phyloP scores from a whole-genome alignment of 2,329 filamentous ascomycete species.

The Cladosporium halotolerans region DNA sequence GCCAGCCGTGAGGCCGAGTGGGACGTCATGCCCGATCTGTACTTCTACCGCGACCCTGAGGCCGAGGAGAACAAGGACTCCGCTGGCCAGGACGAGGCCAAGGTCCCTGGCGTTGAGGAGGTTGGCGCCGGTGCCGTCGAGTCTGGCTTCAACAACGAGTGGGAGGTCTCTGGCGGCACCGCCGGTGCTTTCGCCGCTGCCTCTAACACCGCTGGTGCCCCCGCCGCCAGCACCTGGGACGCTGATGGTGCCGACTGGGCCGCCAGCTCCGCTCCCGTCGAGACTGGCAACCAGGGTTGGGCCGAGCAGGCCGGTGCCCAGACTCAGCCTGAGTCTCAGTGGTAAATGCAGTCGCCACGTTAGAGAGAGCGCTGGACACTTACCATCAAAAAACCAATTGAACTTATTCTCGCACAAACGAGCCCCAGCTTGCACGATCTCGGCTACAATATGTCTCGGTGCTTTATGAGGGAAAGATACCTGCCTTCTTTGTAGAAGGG shows the following conservation, averaged over 20 bases:
- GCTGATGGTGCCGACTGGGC: slow-evolving; percentile 64
- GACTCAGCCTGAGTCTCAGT: slow-evolving; percentile 35
- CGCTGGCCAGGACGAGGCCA: slow-evolving; percentile 73
- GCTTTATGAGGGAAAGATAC: slow-evolving; percentile 99
- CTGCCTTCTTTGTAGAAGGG: slow-evolving; percentile 51
- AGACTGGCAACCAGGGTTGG: slow-evolving; percentile 49
- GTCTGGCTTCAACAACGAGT: slow-evolving; percentile 73
- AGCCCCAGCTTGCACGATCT: slow-evolving; percentile 1
- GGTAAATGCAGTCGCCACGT: slow-evolving; percentile 36
- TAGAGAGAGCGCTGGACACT: slow-evolving; percentile 11
- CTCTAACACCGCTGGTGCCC: slow-evolving; percentile 48
- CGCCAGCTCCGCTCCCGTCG: slow-evolving; percentile 45
- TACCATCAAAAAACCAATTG: slow-evolving; percentile 3
- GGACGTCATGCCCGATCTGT: slow-evolving; percentile 99
- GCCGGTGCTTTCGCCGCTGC: slow-evolving; percentile 64
- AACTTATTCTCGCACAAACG: slow-evolving; percentile 2
- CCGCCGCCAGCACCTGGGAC: slow-evolving; percentile 59
- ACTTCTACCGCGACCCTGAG: slow-evolving; percentile 99
- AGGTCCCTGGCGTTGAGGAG: slow-evolving; percentile 79
- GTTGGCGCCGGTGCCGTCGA: slow-evolving; percentile 73
- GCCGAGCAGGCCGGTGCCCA: slow-evolving; percentile 35
- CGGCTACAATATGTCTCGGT: slow-evolving; percentile 33
- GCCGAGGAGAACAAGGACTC: slow-evolving; percentile 97
- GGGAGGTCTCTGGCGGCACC: slow-evolving; percentile 66
- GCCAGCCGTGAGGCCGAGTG: slow-evolving; percentile 92